Conservation (phyloP, 257 asterid species). For the Knoxia roxburghii region DNA sequence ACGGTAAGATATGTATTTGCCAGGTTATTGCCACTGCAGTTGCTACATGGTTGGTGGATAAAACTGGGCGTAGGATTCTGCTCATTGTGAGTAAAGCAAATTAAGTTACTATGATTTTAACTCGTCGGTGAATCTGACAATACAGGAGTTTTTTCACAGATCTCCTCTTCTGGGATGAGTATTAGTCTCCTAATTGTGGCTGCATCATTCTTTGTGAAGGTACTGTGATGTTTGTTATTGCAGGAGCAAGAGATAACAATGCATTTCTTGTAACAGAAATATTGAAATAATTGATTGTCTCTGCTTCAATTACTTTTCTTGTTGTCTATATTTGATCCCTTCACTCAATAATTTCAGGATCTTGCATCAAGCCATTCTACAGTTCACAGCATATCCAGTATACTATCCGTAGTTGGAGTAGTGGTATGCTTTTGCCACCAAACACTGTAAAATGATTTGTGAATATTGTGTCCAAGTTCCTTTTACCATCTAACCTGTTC, state of each 20-base stretch:
- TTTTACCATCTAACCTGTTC: conserved; percentile 9
- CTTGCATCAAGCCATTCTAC: conserved; percentile 42
- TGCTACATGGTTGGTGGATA: conserved; percentile 83
- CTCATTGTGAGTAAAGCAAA: conserved; percentile 50
- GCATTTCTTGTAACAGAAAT: not conserved
- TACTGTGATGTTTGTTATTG: conserved; percentile 17
- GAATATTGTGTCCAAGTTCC: conserved; percentile 3
- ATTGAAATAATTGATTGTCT: not conserved
- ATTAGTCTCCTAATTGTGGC: conserved; percentile 75
- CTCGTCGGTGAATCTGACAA: conserved; percentile 14
- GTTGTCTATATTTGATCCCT: conserved; percentile 10
- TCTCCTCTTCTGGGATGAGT: conserved; percentile 81
- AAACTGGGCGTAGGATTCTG: conserved; percentile 83
- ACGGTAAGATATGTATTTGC: conserved; percentile 8
- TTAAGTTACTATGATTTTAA: not conserved
- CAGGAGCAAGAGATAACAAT: not conserved
- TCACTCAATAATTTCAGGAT: conserved; percentile 37
- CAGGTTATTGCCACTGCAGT: conserved; percentile 90
- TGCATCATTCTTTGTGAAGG: conserved; percentile 71
- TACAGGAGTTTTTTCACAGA: conserved; percentile 34
- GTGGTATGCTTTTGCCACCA: conserved; percentile 32
- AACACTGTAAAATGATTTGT: conserved; percentile 8
- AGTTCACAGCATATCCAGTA: conserved; percentile 46
- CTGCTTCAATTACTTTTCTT: not conserved
- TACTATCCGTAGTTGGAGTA: conserved; percentile 59